Conservation (phyloP, 208 protist genomes). For the Trypanosoma avium region DNA sequence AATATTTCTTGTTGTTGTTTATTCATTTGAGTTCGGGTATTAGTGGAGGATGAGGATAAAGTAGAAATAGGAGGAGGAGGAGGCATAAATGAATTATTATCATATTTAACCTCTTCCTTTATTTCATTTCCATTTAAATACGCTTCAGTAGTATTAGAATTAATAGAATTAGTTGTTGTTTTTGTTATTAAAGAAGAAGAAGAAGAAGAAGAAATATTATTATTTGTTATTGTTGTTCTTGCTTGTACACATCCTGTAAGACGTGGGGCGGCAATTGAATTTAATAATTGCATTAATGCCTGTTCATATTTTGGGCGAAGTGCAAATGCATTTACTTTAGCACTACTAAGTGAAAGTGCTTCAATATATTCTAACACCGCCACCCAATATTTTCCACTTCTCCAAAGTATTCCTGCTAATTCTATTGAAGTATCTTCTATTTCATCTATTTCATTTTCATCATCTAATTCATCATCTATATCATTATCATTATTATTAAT, state of each 20-base stretch:
- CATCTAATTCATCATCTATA: constrained; percentile 12
- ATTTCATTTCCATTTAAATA: background rate
- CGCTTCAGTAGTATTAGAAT: background rate
- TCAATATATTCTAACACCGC: constrained; percentile 67
- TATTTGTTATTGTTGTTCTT: background rate
- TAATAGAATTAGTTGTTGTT: background rate
- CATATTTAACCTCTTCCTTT: background rate
- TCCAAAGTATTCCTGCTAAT: constrained; percentile 27
- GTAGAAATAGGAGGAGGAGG: too few relatives aligned
- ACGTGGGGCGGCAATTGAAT: constrained; percentile 29
- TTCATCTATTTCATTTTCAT: constrained; percentile 20
- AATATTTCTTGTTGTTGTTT: too few relatives aligned
- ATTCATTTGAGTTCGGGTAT: too few relatives aligned
- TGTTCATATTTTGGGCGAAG: constrained; percentile 72
- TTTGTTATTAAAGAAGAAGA: background rate
- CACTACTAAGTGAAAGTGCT: constrained; percentile 58
- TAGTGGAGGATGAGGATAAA: too few relatives aligned
- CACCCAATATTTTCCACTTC: constrained; percentile 68
- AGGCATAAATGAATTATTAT: too few relatives aligned
- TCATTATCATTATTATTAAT: constrained; percentile 27
- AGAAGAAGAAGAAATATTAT: background rate
- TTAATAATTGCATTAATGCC: constrained; percentile 66
- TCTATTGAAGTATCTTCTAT: constrained; percentile 18
- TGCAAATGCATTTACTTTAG: constrained; percentile 49
- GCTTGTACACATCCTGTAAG: background rate